Evolutionary conservation across 1,284 basidiomycete species (phyloP), one percentile per base, ranked within the genome.

Genomic region (Ustanciosporium gigantosporum): DNA sequence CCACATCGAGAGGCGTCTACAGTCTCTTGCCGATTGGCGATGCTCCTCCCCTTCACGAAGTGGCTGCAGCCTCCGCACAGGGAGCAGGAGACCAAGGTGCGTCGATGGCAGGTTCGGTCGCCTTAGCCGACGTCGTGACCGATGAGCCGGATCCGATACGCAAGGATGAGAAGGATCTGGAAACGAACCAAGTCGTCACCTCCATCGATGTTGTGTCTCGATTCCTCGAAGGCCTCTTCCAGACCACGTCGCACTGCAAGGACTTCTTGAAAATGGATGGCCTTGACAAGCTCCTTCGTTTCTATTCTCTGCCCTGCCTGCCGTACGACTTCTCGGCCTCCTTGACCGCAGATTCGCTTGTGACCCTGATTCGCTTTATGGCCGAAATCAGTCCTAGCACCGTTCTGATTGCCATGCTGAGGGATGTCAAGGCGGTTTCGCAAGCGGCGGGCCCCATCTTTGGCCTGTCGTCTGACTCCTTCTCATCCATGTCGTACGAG

Each of bases 321-420:
- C 91, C 95, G 0, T 90, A 90, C 67, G 88, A 93, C 76, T 95
- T 91, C 75, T 87, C 87, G 5, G 86, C 86, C 56, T 90, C 90
- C 46, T 83, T 86, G 46, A 86, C 87, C 15, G 90, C 86, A 41
- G 90, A 88, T 71, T 88, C 90, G 0, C 83, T 96, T 67, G 87
- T 94, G 8, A 87, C 90, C 74, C 86, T 96, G 41, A 85, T 96
- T 74, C 86, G 91, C 7, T 87, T 87, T 6, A 87, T 97, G 83
- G 87, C 88, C 7, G 93, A 97, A 74, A 86, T 89, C 35, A 85
- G 89, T 32, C 87, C 90, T 0, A 84, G 82, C 52, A 86, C 89
- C 57, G 88, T 91, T 2, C 80, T 95, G 31, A 80, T 82, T 19
- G 85, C 87, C 52, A 81, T 97, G 39, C 81, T 90, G 11, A 82